phyloP scores from a whole-genome alignment of 2,329 filamentous ascomycete species.

The Canariomyces notabilis region DNA sequence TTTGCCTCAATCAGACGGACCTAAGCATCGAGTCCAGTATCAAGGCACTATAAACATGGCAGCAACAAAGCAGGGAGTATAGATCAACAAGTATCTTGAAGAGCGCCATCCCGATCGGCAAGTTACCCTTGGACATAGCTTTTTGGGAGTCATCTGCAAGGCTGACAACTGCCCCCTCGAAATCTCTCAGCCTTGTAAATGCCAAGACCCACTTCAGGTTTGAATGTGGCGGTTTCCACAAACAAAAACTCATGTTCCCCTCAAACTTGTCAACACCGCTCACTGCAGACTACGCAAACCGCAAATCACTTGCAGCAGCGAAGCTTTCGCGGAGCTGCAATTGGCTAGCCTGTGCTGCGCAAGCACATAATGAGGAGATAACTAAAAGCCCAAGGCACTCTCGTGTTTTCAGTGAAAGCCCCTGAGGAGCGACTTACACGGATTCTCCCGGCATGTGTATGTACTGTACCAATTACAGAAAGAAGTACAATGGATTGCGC shows the following conservation, averaged over 20 bases:
- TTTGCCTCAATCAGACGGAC: too few species aligned
- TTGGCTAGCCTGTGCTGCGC: too few species aligned
- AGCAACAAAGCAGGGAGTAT: not conserved
- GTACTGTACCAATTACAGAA: not conserved
- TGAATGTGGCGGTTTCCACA: not conserved
- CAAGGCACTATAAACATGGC: too few species aligned
- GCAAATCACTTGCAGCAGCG: not conserved
- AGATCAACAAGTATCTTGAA: not conserved
- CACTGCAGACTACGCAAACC: not conserved
- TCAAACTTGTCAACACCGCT: not conserved
- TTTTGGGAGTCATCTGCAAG: not conserved
- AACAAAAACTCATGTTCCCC: not conserved
- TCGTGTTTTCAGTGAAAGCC: not conserved
- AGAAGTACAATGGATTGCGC: not conserved
- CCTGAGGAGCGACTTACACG: conserved; percentile 14
- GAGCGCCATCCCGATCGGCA: too few species aligned
- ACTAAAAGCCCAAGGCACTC: not conserved
- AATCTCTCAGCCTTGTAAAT: not conserved
- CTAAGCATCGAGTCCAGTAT: too few species aligned
- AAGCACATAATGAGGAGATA: not conserved
- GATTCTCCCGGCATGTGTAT: conserved; percentile 9
- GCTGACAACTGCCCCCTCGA: not conserved
- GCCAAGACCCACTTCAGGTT: not conserved
- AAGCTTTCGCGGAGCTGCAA: not conserved
- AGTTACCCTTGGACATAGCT: not conserved